These are phyloP conservation scores for Rubus parviflorus DNA, from an alignment of 306 rosid genomes.

Conservation along the genomic window DNA sequence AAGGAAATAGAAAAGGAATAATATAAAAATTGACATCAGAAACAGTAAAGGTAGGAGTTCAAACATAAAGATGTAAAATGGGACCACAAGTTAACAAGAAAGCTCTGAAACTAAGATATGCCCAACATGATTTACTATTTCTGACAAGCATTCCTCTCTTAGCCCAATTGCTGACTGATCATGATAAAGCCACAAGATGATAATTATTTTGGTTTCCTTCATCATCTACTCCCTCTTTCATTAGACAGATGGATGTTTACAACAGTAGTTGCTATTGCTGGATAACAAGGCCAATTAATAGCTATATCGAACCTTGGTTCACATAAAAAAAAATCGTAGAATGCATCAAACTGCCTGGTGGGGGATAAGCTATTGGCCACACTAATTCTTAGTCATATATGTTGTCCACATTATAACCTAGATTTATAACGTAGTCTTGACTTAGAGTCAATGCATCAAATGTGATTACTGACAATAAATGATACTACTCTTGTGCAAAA, in stretches of 20 bases:
- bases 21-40: neutral
- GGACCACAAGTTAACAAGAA: neutral
- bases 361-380: neutral
- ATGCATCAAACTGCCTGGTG: neutral
- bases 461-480: neutral
- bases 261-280: neutral
- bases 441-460: neutral
- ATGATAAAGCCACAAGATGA: neutral
- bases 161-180: conserved; percentile 1
- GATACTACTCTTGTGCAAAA: conserved; percentile 28
- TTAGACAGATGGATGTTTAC: neutral
- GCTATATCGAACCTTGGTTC: neutral
- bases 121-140: neutral
- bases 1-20: conserved; percentile 31
- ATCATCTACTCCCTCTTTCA: neutral
- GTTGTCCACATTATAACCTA: neutral
- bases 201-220: neutral
- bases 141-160: neutral
- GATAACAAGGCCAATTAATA: neutral
- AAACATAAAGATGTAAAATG: conserved; percentile 2
- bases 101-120: conserved; percentile 6
- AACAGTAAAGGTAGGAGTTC: neutral
- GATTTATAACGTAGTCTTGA: neutral
- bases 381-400: neutral
- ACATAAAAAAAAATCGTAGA: neutral